Percentiles rank a stretch among this genome's conserved stretches.
Evolutionary conservation across 441 rosid species (phyloP).

Genomic region (Iberis amara): DNA sequence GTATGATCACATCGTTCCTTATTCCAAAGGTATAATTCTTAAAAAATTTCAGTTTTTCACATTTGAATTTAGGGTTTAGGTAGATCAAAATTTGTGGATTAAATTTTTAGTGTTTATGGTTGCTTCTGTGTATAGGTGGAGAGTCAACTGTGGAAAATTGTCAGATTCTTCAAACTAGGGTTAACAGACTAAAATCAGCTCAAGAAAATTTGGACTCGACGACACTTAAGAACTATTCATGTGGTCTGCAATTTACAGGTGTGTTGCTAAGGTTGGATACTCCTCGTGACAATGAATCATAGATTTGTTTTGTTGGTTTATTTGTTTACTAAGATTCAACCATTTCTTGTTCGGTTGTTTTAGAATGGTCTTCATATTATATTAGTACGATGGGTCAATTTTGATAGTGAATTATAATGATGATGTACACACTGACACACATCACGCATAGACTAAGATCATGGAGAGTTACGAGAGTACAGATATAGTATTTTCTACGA

Average conservation of each 20-base stretch:
- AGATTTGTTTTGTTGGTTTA: not conserved
- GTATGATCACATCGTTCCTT: conserved; percentile 83
- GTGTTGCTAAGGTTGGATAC: not conserved
- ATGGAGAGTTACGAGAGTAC: not conserved
- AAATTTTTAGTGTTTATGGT: not conserved
- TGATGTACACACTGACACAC: not conserved
- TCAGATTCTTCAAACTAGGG: conserved; percentile 86
- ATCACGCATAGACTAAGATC: conserved; percentile 5
- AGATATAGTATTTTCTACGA: not conserved
- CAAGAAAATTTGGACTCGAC: conserved; percentile 45
- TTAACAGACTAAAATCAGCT: conserved; percentile 67
- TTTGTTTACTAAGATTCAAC: not conserved
- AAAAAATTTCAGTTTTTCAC: conserved; percentile 6
- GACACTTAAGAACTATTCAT: conserved; percentile 58
- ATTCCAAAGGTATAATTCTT: conserved; percentile 54
- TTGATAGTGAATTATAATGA: not conserved
- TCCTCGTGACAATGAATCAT: not conserved
- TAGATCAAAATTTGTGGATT: not conserved
- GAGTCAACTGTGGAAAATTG: conserved; percentile 68
- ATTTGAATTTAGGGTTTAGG: conserved; percentile 6
- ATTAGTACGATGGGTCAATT: not conserved
- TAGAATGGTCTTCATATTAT: not conserved
- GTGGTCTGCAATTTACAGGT: conserved; percentile 53
- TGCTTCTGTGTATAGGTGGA: conserved; percentile 48
- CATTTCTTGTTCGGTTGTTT: conserved; percentile 5